Base-by-base conservation (phyloP, 345 rosid species). In the Eucalyptus cloeziana region DNA sequence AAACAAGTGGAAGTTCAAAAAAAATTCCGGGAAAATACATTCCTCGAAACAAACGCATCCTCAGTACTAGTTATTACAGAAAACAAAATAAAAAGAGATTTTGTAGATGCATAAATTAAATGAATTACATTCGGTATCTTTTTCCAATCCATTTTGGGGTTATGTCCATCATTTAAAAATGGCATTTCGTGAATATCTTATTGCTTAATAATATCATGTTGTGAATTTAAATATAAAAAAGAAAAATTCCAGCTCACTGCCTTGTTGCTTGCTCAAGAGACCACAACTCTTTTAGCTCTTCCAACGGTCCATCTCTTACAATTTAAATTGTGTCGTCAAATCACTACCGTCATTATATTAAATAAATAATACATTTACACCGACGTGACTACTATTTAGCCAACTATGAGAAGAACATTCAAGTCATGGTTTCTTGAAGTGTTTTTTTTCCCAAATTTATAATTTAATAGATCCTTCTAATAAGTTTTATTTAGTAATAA, bases 41-140 rank as follows among this genome's bases (percentile, higher is more conserved):
- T 50, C 0, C 52, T 0, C 0, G 0, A 5, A 50, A 50, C 52
- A 50, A 50, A 14, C 52, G 3, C 52, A 50, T 17, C 17, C 17
- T 56, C 4, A 4, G 1, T 56, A 56, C 13, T 2, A 24, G 62
- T 56, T 56, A 56, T 56, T 56, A 24, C 0, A 2, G 27, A 56
- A 9, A 56, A 9, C 1, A 56, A 0, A 60, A 60, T 12, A 12
- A 27, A 27, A 27, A 27, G 67, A 12, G 31, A 60, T 13, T 27
- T 60, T 27, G 67, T 60, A 6, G 31, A 25, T 60, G 67, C 67
- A 60, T 27, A 27, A 60, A n/a, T 60, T 60, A 27, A 27, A 60
- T 27, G 67, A 60, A 60, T 60, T 22, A 9, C 64, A 58, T 27
- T 60, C 7, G 7, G 31, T 27, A 12, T 60, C 67, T 27, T 60